phyloP scores from a whole-genome alignment of 768 basidiomycete species.

The Heimioporus sp. region DNA sequence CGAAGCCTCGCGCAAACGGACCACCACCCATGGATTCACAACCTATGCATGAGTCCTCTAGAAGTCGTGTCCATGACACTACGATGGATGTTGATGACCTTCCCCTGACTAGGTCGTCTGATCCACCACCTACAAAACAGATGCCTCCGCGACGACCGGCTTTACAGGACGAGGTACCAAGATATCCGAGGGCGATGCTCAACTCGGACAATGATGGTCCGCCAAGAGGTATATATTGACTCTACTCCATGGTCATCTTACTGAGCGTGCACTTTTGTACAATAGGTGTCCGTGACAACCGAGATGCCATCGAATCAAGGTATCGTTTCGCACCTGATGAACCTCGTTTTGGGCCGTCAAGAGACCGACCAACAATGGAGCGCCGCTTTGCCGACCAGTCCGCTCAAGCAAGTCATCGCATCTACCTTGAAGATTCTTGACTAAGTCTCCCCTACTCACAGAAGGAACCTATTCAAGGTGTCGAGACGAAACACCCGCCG shows the following conservation, averaged over 20 bases:
- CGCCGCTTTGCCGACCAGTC: constrained; percentile 18
- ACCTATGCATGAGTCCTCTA: constrained; percentile 17
- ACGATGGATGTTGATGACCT: constrained; percentile 28
- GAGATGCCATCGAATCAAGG: constrained; percentile 17
- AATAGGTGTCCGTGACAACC: constrained; percentile 17
- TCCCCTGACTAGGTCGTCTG: constrained; percentile 18
- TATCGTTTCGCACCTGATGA: constrained; percentile 16
- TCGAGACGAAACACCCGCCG: constrained; percentile 10
- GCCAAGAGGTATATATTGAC: constrained; percentile 10
- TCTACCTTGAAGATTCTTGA: not conserved
- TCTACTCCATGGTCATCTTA: not conserved
- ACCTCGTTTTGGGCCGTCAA: constrained; percentile 13
- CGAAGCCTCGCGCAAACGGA: constrained; percentile 10
- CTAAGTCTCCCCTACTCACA: constrained; percentile 1
- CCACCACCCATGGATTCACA: constrained; percentile 14
- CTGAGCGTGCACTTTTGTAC: not conserved
- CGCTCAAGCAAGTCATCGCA: constrained; percentile 15
- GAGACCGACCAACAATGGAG: constrained; percentile 19
- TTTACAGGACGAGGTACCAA: constrained; percentile 27
- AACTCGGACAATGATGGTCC: constrained; percentile 19
- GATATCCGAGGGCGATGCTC: constrained; percentile 39
- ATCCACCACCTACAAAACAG: constrained; percentile 16
- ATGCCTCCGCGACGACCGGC: constrained; percentile 14
- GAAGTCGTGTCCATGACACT: constrained; percentile 19
- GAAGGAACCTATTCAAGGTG: constrained; percentile 18